Evolutionary conservation across 2,329 filamentous ascomycete species (phyloP).

Genomic region (Clonostachys byssicola): DNA sequence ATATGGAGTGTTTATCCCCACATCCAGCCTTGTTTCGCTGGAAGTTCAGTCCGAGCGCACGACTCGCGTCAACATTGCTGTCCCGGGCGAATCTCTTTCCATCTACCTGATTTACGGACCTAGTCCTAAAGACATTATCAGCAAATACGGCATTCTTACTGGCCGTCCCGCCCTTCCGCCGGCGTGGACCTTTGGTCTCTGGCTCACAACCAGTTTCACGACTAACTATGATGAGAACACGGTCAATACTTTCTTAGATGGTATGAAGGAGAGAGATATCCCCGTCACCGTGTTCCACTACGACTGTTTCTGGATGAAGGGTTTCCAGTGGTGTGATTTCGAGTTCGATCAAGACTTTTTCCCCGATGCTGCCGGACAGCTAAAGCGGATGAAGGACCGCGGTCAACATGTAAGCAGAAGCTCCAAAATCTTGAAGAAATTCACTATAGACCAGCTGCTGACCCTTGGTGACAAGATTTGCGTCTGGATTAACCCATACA

Average conservation of each 20-base stretch:
- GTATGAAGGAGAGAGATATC: constrained; percentile 62
- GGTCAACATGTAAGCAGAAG: constrained; percentile 30
- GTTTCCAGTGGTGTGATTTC: constrained; percentile 73
- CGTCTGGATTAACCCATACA: constrained; percentile 77
- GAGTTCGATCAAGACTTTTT: constrained; percentile 65
- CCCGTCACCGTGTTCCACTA: constrained; percentile 71
- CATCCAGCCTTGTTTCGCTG: constrained; percentile 63
- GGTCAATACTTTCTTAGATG: constrained; percentile 63
- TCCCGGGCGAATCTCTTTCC: constrained; percentile 66
- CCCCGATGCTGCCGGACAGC: constrained; percentile 61
- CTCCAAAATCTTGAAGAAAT: too few relatives aligned
- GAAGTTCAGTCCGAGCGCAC: constrained; percentile 71
- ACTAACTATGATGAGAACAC: constrained; percentile 68
- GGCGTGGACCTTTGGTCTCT: constrained; percentile 71
- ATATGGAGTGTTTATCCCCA: constrained; percentile 74
- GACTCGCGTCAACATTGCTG: constrained; percentile 63
- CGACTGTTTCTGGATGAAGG: constrained; percentile 75
- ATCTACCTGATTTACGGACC: constrained; percentile 72
- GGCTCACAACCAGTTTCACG: constrained; percentile 75
- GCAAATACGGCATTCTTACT: constrained; percentile 62
- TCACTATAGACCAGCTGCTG: too few relatives aligned
- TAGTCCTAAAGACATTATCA: constrained; percentile 68
- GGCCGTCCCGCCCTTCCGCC: constrained; percentile 62
- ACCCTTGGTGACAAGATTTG: constrained; percentile 46
- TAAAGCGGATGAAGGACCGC: constrained; percentile 58